Percentiles rank a stretch among this genome's conserved stretches.
Conservation (phyloP, 2,329 filamentous ascomycete species). For the Aspergillus pseudoglaucus region DNA sequence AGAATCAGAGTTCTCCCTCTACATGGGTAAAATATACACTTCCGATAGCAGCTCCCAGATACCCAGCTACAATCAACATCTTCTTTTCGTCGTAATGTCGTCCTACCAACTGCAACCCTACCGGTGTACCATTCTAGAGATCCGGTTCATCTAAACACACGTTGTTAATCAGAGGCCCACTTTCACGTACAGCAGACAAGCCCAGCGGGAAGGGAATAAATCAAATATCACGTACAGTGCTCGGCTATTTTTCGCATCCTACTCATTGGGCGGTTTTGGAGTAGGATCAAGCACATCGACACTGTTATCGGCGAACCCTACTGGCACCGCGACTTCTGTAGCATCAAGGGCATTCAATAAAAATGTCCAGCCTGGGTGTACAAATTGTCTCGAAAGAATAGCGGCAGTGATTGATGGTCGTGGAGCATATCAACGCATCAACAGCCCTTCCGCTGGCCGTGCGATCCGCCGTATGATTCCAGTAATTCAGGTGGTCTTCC, state of each 20-base stretch:
- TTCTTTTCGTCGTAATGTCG: slow-evolving; percentile 48
- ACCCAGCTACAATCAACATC: slow-evolving; percentile 40
- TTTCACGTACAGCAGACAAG: background rate
- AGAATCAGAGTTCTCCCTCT: no score
- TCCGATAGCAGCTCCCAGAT: slow-evolving; percentile 19
- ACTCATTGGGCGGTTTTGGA: no score
- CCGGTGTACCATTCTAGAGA: slow-evolving; percentile 43
- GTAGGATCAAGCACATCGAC: slow-evolving; percentile 38
- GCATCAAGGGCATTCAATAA: slow-evolving; percentile 55
- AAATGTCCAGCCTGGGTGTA: slow-evolving; percentile 40
- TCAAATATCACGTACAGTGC: slow-evolving; percentile 45
- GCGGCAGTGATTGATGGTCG: slow-evolving; percentile 39
- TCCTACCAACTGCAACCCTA: slow-evolving; percentile 44
- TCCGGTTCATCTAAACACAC: slow-evolving; percentile 38
- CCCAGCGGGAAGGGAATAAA: background rate
- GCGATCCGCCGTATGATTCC: slow-evolving; percentile 50
- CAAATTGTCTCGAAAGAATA: slow-evolving; percentile 37
- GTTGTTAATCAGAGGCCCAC: no score
- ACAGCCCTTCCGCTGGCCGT: slow-evolving; percentile 49
- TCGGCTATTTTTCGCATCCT: slow-evolving; percentile 16
- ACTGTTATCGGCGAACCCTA: slow-evolving; percentile 47
- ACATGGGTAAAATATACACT: no score
- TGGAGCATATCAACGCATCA: slow-evolving; percentile 45
- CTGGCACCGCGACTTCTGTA: slow-evolving; percentile 48
- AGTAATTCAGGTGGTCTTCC: slow-evolving; percentile 57